phyloP scores from a whole-genome alignment of 495 filamentous ascomycete genomes.

The Diplogelasinospora grovesii region DNA sequence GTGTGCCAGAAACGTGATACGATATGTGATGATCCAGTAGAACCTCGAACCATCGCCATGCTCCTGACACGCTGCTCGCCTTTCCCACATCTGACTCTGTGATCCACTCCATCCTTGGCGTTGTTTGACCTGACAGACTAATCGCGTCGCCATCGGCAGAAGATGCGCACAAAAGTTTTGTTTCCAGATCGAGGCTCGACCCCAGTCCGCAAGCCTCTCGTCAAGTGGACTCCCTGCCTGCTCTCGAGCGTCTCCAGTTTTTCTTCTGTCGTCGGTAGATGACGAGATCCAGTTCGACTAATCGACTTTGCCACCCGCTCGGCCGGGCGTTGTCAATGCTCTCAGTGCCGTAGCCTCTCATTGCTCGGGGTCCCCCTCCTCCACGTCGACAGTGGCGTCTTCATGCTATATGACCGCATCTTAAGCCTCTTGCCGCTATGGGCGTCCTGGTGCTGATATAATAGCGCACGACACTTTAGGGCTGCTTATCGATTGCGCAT shows the following conservation, averaged over 20 bases:
- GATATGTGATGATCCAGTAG: constrained; percentile 13
- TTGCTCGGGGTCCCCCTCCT: constrained; percentile 7
- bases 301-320: constrained; percentile 15
- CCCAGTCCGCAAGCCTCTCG: too few relatives aligned
- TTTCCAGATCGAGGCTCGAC: constrained; percentile 16
- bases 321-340: constrained; percentile 18
- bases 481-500: constrained; percentile 11
- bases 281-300: constrained; percentile 6
- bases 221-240: too few relatives aligned
- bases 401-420: constrained; percentile 12
- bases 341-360: constrained; percentile 6
- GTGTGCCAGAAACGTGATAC: constrained; percentile 20
- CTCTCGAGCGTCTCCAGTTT: too few relatives aligned
- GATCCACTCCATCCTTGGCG: constrained; percentile 6
- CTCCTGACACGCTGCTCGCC: constrained; percentile 9
- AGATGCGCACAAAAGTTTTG: constrained; percentile 1
- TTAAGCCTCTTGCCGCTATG: constrained; percentile 14
- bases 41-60: constrained; percentile 20
- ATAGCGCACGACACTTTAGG: constrained; percentile 16
- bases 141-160: neutral
- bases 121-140: constrained; percentile 9
- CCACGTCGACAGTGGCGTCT: constrained; percentile 9
- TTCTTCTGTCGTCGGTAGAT: too few relatives aligned
- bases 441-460: constrained; percentile 11
- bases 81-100: neutral